Conservation (phyloP, 164 flowering plant genomes). For the Liriodendron chinense region DNA sequence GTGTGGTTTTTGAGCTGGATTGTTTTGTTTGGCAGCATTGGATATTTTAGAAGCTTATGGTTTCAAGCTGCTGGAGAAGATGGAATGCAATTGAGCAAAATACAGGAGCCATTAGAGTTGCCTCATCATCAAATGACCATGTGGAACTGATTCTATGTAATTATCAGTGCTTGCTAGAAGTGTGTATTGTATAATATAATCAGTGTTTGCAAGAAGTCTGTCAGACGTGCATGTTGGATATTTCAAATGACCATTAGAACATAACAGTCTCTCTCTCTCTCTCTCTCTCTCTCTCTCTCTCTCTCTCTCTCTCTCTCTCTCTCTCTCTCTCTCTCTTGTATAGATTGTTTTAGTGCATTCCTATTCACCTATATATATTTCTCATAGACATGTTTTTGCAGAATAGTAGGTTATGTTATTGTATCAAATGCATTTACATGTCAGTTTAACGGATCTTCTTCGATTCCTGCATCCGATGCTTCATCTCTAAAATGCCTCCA, state of each 20-base stretch:
- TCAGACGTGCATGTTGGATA: background rate
- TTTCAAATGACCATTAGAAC: background rate
- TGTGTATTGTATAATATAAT: background rate
- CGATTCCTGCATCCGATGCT: background rate
- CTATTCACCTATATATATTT: background rate
- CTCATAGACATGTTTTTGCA: background rate
- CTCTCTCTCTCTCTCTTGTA: background rate
- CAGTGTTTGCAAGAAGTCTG: background rate
- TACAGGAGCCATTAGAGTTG: background rate
- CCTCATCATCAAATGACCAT: background rate
- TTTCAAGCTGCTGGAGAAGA: constrained; percentile 60
- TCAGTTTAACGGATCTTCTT: too few species aligned
- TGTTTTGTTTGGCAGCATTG: constrained; percentile 50
- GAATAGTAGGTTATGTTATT: background rate
- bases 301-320: too few species aligned
- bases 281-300: too few species aligned
- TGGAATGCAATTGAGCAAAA: constrained; percentile 26
- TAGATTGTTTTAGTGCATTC: background rate
- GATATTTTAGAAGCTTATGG: constrained; percentile 73
- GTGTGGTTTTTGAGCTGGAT: background rate
- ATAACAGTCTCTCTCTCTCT: too few species aligned
- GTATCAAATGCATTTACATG: too few species aligned
- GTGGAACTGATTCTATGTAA: background rate
- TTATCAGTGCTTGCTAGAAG: background rate
- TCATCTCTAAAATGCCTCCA: background rate